Base-by-base conservation (phyloP, 768 basidiomycete genomes). In the Sistotremastrum niveocremeum region DNA sequence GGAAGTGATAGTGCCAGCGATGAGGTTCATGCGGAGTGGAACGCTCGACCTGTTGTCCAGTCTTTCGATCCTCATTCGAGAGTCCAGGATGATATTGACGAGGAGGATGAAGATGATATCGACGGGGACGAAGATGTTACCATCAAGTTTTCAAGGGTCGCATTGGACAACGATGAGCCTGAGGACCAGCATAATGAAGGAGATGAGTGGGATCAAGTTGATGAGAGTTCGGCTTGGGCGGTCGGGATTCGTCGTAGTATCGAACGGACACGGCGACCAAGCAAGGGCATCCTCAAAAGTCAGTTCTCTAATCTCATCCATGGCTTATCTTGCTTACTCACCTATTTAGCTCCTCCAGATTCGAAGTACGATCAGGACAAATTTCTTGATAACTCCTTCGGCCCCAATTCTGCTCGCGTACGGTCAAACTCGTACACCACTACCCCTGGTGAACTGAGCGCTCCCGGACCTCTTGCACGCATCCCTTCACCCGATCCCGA, bases 271-370 rank as follows among this genome's bases (percentile, higher is more conserved):
- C 66, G 74, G 53, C 56, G 65, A 51, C 90, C 88, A 3, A 65
- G 77, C 31, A 86, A 73, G 61, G 89, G 94, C 20, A 97, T 99
- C 47, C 65, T 99, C 51, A 99, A 97, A 69, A 63, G 87, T 87
- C 62, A 60, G 81, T 75, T 39, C 33, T 49, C 28, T 28, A 28
- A 20, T 20, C 20, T 20, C 20, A 11, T 41, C 12, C 49, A 6
- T 35, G 6, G 20, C 42, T 34, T 40, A 34, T 48, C 32, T 57
- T 49, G 3, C 28, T 28, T 52, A 40, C 54, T 47, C 41, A 40
- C 10, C 10, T 29, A 10, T 42, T 29, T 35, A 10, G 32, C 29
- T 39, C n/a, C 6, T 29, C 2, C 57, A 87, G 85, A 80, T 59
- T 82, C 84, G 7, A 71, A 69, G 28, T 89, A 85, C 59, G 71